A percentile compares a stretch with the other conserved stretches of the same genome.
These are phyloP conservation scores for Metrosideros polymorpha DNA, from an alignment of 441 rosid genomes.

Conservation along the genomic window DNA sequence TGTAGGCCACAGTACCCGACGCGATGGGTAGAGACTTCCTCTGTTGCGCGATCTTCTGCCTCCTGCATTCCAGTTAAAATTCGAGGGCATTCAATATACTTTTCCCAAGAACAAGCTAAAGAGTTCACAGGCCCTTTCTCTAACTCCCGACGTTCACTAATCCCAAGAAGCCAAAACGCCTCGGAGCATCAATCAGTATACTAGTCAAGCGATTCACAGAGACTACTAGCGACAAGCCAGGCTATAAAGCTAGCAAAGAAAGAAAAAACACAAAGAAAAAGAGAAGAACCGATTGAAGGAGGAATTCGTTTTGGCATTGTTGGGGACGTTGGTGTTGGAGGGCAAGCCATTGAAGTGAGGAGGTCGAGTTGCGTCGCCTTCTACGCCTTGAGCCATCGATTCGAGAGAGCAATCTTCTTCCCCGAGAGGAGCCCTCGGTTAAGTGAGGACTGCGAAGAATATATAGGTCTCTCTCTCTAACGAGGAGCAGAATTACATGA, in stretches of 20 bases:
- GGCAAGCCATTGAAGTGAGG: conserved; percentile 9
- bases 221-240: neutral
- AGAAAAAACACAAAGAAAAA: neutral
- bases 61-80: conserved; percentile 22
- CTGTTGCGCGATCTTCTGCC: conserved; percentile 40
- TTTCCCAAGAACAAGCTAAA: neutral
- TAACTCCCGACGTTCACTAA: neutral
- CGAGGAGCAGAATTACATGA: neutral
- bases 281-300: conserved; percentile 15
- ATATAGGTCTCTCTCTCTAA: neutral
- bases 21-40: conserved; percentile 84
- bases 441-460: neutral
- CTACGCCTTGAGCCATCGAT: conserved; percentile 35
- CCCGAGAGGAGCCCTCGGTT: neutral
- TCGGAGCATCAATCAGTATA: neutral
- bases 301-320: neutral
- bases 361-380: conserved; percentile 7
- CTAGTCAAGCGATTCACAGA: neutral
- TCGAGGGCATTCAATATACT: no score
- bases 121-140: neutral
- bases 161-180: neutral
- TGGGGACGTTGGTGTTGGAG: conserved; percentile 5
- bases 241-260: neutral
- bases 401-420: neutral
- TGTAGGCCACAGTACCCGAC: conserved; percentile 30